phyloP scores from a whole-genome alignment of 2,329 filamentous ascomycete species.

The Cordyceps fumosorosea region DNA sequence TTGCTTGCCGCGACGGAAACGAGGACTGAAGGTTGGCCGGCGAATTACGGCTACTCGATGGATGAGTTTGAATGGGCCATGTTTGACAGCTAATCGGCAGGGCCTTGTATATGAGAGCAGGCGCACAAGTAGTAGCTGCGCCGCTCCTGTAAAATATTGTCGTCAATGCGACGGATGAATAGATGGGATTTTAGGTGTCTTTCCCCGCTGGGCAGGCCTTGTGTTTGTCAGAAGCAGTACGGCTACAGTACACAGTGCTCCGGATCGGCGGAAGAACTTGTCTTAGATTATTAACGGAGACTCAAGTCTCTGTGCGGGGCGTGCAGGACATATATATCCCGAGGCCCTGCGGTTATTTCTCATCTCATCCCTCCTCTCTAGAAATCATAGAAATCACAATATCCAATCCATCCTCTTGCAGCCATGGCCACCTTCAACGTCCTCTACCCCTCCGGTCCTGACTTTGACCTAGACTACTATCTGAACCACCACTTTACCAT shows the following conservation, averaged over 20 bases:
- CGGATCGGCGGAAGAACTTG: not conserved
- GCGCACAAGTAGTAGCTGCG: not conserved
- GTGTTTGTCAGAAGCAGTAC: not conserved
- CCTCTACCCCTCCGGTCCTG: slow-evolving; percentile 35
- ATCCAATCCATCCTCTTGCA: not conserved
- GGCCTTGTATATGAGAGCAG: not conserved
- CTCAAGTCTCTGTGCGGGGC: no score
- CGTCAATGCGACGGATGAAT: not conserved
- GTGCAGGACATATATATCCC: not conserved
- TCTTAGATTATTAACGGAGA: not conserved
- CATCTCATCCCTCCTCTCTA: not conserved
- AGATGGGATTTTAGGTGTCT: not conserved
- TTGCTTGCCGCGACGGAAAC: not conserved
- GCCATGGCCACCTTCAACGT: slow-evolving; percentile 21
- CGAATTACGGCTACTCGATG: slow-evolving; percentile 5
- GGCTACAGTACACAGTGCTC: no score
- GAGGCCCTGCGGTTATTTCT: not conserved
- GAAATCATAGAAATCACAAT: not conserved
- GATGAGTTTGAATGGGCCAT: slow-evolving; percentile 11
- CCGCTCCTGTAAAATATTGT: not conserved
- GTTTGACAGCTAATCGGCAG: not conserved
- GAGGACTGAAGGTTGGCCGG: not conserved
- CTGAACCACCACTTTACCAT: slow-evolving; percentile 39
- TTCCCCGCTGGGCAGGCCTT: not conserved
- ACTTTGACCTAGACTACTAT: slow-evolving; percentile 45